phyloP scores from a whole-genome alignment of 75 land plant genomes.

The Sequoiadendron giganteum region DNA sequence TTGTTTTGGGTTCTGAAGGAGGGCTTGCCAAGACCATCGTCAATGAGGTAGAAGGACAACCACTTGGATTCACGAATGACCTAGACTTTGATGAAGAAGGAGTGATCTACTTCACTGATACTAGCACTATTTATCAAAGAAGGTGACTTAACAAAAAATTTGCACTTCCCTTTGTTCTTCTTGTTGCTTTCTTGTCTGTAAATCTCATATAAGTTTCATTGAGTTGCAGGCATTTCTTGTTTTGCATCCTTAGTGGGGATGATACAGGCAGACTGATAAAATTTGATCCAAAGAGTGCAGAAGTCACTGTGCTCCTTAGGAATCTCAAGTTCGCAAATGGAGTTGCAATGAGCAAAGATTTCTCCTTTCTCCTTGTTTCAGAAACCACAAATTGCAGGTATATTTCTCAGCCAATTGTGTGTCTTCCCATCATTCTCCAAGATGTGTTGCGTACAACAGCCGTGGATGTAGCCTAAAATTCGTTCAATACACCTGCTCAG shows the following conservation, averaged over 20 bases:
- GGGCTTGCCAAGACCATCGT: slow-evolving; percentile 57
- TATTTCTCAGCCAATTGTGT: slow-evolving; percentile 2
- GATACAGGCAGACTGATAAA: slow-evolving; percentile 66
- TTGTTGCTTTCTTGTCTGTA: not conserved
- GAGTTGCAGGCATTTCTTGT: slow-evolving; percentile 48
- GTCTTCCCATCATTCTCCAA: not conserved
- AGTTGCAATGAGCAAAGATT: slow-evolving; percentile 71
- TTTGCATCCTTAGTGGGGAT: slow-evolving; percentile 56
- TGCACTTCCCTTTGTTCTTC: not conserved
- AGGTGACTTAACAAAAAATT: slow-evolving; percentile 29
- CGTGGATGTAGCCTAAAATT: not conserved
- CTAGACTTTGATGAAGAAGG: slow-evolving; percentile 67
- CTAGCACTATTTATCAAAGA: slow-evolving; percentile 58
- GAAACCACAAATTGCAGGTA: slow-evolving; percentile 48
- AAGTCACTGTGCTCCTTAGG: slow-evolving; percentile 44
- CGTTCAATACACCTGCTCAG: not conserved
- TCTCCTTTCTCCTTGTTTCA: slow-evolving; percentile 46
- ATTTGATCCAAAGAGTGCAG: slow-evolving; percentile 46
- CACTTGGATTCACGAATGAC: slow-evolving; percentile 65
- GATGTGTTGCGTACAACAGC: not conserved
- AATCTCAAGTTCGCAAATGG: slow-evolving; percentile 73
- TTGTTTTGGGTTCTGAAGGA: slow-evolving; percentile 63
- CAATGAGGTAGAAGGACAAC: slow-evolving; percentile 48
- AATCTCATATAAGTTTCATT: not conserved
- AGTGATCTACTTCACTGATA: slow-evolving; percentile 74